These are phyloP conservation scores for Mycena indigotica DNA, from an alignment of 768 basidiomycete genomes.

Conservation along the genomic window DNA sequence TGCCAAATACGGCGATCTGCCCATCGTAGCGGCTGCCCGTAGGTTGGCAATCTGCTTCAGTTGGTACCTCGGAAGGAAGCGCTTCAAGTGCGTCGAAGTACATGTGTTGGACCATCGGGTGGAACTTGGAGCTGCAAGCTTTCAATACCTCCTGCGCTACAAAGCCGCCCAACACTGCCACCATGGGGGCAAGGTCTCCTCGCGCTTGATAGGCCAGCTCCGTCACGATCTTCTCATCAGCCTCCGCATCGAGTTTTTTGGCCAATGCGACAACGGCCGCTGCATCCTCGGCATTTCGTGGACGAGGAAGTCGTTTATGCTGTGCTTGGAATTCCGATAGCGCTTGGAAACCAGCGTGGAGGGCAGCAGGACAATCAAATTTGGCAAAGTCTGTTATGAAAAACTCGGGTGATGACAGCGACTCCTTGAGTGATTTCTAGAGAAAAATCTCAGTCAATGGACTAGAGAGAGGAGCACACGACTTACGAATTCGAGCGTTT, in stretches of 20 bases:
- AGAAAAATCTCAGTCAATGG: conserved; percentile 4
- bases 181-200: conserved; percentile 87
- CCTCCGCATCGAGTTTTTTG: conserved; percentile 74
- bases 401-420: conserved; percentile 76
- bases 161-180: conserved; percentile 94
- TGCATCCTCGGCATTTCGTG: conserved; percentile 84
- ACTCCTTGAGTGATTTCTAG: conserved; percentile 93
- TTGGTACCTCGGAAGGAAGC: conserved; percentile 71
- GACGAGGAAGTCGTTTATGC: conserved; percentile 71
- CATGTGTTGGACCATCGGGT: conserved; percentile 91
- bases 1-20: conserved; percentile 96
- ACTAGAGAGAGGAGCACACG: background rate
- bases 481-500: conserved; percentile 90
- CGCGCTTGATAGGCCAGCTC: conserved; percentile 90
- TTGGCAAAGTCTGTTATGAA: conserved; percentile 98
- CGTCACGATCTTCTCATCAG: conserved; percentile 77
- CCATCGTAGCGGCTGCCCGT: conserved; percentile 85
- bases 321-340: conserved; percentile 75
- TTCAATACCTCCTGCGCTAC: conserved; percentile 98
- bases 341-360: conserved; percentile 95
- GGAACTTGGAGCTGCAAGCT: conserved; percentile 96
- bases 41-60: conserved; percentile 84
- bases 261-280: conserved; percentile 69
- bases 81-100: conserved; percentile 99
- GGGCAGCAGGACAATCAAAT: conserved; percentile 86